Conservation (phyloP, 192 early-diverging fungal species). For the Ambispora gerdemannii region DNA sequence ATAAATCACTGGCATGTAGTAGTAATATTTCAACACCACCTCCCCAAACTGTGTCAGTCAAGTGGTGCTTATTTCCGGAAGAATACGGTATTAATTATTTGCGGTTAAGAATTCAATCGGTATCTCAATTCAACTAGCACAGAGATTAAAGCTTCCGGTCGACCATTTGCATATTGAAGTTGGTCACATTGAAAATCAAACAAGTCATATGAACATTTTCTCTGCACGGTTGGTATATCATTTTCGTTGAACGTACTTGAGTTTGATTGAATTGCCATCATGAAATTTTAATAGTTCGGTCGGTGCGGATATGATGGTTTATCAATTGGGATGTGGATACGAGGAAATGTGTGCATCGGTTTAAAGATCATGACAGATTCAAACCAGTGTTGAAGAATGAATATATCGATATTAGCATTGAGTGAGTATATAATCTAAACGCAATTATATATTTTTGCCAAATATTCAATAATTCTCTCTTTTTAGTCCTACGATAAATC, state of each 20-base stretch:
- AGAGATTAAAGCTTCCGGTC: slow-evolving; percentile 74
- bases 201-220: slow-evolving; percentile 75
- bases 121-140: slow-evolving; percentile 80
- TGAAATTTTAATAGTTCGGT: slow-evolving; percentile 92
- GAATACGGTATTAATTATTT: no score
- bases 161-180: slow-evolving; percentile 78
- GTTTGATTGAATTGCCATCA: slow-evolving; percentile 82
- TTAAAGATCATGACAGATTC: slow-evolving; percentile 79
- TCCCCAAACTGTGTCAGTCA: no score
- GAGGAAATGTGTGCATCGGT: slow-evolving; percentile 72
- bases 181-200: slow-evolving; percentile 65
- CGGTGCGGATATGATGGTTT: slow-evolving; percentile 80
- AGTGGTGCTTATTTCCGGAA: no score
- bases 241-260: slow-evolving; percentile 75
- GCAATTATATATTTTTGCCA: background rate
- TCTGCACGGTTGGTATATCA: slow-evolving; percentile 70
- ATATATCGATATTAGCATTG: slow-evolving; percentile 75
- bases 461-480: slow-evolving; percentile 1
- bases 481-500: slow-evolving; percentile 65
- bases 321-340: slow-evolving; percentile 83
- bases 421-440: slow-evolving; percentile 49
- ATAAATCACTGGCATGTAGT: no score
- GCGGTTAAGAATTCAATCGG: slow-evolving; percentile 83
- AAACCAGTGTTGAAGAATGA: slow-evolving; percentile 66
- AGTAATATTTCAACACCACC: no score